Percentiles rank a stretch among this genome's conserved stretches.
These are phyloP conservation scores for Setaria viridis DNA, from an alignment of 202 grass and related monocot species.

Conservation along the genomic window DNA sequence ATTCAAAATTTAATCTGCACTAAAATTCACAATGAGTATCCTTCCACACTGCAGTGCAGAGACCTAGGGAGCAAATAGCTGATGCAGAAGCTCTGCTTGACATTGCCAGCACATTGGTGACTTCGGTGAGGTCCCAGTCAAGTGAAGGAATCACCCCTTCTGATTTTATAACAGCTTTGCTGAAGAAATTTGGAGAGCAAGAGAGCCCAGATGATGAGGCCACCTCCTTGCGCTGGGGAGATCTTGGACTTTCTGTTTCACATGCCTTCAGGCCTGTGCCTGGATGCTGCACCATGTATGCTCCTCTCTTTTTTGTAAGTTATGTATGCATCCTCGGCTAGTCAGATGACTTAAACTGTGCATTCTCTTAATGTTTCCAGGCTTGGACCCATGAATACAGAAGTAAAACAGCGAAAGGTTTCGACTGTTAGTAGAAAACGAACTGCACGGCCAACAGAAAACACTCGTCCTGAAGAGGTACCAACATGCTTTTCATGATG, in stretches of 20 bases:
- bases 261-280: conserved; percentile 67
- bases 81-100: conserved; percentile 94
- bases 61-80: conserved; percentile 90
- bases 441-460: conserved; percentile 72
- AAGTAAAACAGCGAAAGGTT: conserved; percentile 78
- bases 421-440: conserved; percentile 50
- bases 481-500: conserved; percentile 11
- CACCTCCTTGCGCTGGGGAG: conserved; percentile 57
- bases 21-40: background rate
- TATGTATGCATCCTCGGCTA: background rate
- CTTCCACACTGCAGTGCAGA: conserved; percentile 71
- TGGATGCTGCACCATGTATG: conserved; percentile 91
- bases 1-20: conserved; percentile 13
- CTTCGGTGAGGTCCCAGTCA: conserved; percentile 84
- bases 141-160: conserved; percentile 87
- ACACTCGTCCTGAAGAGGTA: conserved; percentile 85
- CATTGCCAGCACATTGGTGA: conserved; percentile 75
- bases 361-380: conserved; percentile 55
- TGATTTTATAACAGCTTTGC: conserved; percentile 78
- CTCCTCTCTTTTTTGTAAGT: conserved; percentile 6
- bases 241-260: conserved; percentile 65
- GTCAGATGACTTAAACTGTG: conserved; percentile 20
- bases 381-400: conserved; percentile 85
- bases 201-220: conserved; percentile 50
- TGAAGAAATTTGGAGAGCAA: conserved; percentile 77